phyloP scores from a whole-genome alignment of 2,329 filamentous ascomycete genomes.

The Chlorencoelia australis region DNA sequence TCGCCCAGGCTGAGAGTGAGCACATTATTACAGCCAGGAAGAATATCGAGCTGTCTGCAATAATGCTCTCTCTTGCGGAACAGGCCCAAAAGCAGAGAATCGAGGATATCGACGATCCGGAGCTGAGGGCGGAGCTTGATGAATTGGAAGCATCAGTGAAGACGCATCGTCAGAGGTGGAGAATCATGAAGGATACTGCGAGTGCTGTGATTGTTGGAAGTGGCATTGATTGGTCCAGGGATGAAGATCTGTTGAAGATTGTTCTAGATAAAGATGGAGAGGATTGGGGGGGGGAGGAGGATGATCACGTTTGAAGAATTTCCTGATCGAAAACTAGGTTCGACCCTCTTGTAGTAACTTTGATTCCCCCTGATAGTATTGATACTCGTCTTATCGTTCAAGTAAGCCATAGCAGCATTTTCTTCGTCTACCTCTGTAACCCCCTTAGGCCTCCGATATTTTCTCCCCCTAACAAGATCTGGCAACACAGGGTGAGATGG shows the following conservation, averaged over 20 bases:
- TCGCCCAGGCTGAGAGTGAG: slow-evolving; percentile 48
- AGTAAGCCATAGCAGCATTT: no score
- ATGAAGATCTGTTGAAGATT: slow-evolving; percentile 56
- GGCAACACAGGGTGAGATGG: no score
- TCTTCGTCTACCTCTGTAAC: no score
- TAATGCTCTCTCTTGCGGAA: slow-evolving; percentile 53
- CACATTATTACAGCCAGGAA: slow-evolving; percentile 44
- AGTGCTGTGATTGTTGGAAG: slow-evolving; percentile 72
- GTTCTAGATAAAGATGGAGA: slow-evolving; percentile 58
- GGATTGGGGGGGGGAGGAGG: no score
- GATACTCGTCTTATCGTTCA: no score
- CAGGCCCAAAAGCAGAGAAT: slow-evolving; percentile 42
- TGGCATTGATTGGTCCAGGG: slow-evolving; percentile 69
- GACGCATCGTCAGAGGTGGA: slow-evolving; percentile 56
- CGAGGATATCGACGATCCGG: slow-evolving; percentile 43
- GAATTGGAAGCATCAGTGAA: slow-evolving; percentile 49
- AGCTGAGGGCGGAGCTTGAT: slow-evolving; percentile 44
- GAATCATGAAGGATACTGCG: slow-evolving; percentile 67
- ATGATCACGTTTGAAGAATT: no score
- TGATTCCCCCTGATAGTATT: no score
- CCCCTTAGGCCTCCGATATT: no score
- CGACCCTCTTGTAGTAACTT: no score
- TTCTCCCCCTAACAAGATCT: no score
- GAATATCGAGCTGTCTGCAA: slow-evolving; percentile 53
- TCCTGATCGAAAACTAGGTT: no score